Percentiles rank a stretch among this genome's conserved stretches.
phyloP scores from a whole-genome alignment of 163 green algal genomes.

The Volvox carteri region DNA sequence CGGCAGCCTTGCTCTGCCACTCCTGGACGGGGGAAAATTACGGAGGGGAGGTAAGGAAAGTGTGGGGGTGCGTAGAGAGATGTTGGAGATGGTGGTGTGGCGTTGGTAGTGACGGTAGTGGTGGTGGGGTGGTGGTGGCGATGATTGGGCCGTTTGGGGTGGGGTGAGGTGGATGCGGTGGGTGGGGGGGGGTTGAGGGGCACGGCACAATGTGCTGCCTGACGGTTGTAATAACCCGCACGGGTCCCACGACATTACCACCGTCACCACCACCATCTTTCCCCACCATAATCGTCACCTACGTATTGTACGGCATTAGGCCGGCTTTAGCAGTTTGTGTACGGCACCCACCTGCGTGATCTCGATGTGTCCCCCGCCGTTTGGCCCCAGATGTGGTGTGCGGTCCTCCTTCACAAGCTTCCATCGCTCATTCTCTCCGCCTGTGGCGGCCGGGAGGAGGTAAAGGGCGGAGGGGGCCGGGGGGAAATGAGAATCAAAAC shows the following conservation, averaged over 20 bases:
- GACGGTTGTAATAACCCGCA: no score
- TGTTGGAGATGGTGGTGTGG: no score
- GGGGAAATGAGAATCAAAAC: no score
- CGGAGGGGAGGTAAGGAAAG: neutral
- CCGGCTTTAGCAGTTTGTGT: no score
- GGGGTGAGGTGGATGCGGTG: no score
- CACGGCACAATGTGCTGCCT: no score
- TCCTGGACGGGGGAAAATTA: conserved; percentile 18
- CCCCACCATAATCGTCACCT: neutral
- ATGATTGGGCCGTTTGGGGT: neutral
- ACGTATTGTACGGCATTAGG: no score
- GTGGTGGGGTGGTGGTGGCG: no score
- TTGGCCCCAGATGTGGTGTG: conserved; percentile 5
- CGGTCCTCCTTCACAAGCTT: conserved; percentile 25
- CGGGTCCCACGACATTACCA: no score
- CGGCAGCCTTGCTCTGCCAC: conserved; percentile 42
- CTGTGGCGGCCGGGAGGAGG: neutral
- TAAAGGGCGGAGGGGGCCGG: no score
- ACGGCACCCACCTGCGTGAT: conserved; percentile 11
- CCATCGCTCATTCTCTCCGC: conserved; percentile 40
- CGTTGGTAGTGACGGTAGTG: no score
- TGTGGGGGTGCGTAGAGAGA: neutral
- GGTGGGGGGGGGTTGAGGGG: no score
- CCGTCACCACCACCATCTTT: neutral
- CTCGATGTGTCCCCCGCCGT: conserved; percentile 35